Evolutionary conservation across 106 monocot genomes (phyloP), one percentile per base, ranked within the genome.

Genomic region (Dactylorhiza incarnata): DNA sequence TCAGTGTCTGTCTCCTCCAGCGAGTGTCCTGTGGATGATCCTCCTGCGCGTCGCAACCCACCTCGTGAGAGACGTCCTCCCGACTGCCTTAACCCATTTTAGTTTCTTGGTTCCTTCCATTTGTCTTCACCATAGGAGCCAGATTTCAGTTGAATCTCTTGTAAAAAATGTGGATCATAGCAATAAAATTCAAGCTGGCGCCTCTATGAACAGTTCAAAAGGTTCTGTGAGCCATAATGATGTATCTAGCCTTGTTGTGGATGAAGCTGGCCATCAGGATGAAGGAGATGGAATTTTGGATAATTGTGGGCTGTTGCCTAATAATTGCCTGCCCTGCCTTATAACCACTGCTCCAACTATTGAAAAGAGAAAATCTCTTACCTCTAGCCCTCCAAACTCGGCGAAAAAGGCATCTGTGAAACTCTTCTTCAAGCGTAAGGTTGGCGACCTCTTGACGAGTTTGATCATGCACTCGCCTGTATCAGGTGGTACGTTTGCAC

Each of bases 301-400:
- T n/a, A 73, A 83, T 78, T 99, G 94, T 85, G 94, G 94, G 43
- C 81, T 99, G 49, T 53, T 99, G 29, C 91, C 91, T 50, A 84
- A 85, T 71, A 99, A 99, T 49, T 99, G 99, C 74, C 83, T 99
- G 78, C 99, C 91, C 10, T 99, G 89, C 67, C 85, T 99, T 58
- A 77, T 80, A 66, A 79, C 89, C 49, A 69, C 86, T 73, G 78
- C 76, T 46, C 54, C 85, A 16, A 74, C 74, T 45, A 59, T 77
- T n/a, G 99, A 99, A 49, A 99, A 91, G 85, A 99, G 79, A 84
- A 85, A 85, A 73, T 80, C 91, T 29, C 68, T 84, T 52, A 89
- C 80, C 72, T 80, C 85, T 5, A 94, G 91, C 66, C 89, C 95
- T 13, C 83, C 90, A 76, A 80, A 86, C 73, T 89, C 88, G 7